Evolutionary conservation across 2,329 filamentous ascomycete genomes (phyloP).

Genomic region (Trichoderma endophyticum): DNA sequence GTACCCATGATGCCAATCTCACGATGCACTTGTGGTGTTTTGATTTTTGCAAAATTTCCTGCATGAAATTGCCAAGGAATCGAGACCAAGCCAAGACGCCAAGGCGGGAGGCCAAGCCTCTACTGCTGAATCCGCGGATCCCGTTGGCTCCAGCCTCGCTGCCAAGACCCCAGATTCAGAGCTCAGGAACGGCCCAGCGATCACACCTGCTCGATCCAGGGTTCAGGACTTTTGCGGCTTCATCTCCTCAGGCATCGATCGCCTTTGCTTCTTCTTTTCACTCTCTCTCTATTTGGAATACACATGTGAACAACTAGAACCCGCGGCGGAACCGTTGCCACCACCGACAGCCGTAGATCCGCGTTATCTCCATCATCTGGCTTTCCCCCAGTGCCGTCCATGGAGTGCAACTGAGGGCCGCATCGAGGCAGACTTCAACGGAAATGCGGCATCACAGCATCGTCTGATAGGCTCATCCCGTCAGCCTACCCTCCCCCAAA

Average conservation of each 20-base stretch:
- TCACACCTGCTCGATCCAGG: constrained; percentile 10
- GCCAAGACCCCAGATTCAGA: constrained; percentile 3
- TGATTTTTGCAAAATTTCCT: neutral
- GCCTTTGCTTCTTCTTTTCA: neutral
- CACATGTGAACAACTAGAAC: neutral
- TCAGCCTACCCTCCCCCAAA: neutral
- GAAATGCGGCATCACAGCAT: constrained; percentile 7
- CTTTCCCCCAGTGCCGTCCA: neutral
- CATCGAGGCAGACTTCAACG: neutral
- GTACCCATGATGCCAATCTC: neutral
- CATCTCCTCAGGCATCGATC: neutral
- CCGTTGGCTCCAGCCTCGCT: neutral
- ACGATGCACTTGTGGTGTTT: neutral
- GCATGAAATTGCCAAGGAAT: constrained; percentile 1
- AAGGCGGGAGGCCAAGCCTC: constrained; percentile 13
- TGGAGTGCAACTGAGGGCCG: neutral
- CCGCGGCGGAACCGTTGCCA: neutral
- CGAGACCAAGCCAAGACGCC: constrained; percentile 7
- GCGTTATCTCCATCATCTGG: neutral
- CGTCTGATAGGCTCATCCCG: constrained; percentile 8
- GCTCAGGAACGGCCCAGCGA: constrained; percentile 5
- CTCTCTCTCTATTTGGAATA: neutral
- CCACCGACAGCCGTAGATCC: neutral
- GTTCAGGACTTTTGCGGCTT: neutral
- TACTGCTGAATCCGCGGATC: neutral